Conservation (phyloP, 2,329 filamentous ascomycete genomes). For the Talaromyces rugulosus region DNA sequence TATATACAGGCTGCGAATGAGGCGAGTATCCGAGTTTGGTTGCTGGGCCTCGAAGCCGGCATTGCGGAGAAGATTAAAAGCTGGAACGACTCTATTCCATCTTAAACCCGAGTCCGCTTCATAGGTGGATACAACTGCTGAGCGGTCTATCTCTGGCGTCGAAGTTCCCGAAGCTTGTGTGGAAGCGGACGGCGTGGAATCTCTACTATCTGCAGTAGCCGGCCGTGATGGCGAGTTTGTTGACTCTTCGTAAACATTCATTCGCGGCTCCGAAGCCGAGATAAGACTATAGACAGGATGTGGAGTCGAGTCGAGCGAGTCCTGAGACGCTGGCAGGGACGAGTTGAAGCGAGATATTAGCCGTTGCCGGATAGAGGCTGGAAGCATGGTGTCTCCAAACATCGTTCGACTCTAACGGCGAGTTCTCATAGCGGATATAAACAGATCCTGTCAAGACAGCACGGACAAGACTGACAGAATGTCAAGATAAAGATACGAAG, state of each 20-base stretch:
- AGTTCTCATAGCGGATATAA: background rate
- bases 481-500: background rate
- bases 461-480: background rate
- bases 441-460: background rate
- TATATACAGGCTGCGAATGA: constrained; percentile 32
- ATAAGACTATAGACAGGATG: background rate
- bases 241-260: background rate
- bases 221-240: constrained; percentile 7
- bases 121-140: constrained; percentile 17
- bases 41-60: constrained; percentile 33
- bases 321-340: background rate
- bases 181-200: constrained; percentile 17
- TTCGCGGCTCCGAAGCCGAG: background rate
- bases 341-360: constrained; percentile 19
- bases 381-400: constrained; percentile 14
- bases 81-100: constrained; percentile 34
- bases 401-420: background rate
- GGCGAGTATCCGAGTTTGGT: constrained; percentile 24
- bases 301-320: background rate
- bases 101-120: constrained; percentile 28
- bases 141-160: constrained; percentile 6
- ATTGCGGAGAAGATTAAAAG: constrained; percentile 32
- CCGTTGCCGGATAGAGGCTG: constrained; percentile 25
- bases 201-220: constrained; percentile 20
- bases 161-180: constrained; percentile 10